These are phyloP conservation scores for Trichodelitschia bisporula DNA, from an alignment of 495 filamentous ascomycete species.

Conservation along the genomic window DNA sequence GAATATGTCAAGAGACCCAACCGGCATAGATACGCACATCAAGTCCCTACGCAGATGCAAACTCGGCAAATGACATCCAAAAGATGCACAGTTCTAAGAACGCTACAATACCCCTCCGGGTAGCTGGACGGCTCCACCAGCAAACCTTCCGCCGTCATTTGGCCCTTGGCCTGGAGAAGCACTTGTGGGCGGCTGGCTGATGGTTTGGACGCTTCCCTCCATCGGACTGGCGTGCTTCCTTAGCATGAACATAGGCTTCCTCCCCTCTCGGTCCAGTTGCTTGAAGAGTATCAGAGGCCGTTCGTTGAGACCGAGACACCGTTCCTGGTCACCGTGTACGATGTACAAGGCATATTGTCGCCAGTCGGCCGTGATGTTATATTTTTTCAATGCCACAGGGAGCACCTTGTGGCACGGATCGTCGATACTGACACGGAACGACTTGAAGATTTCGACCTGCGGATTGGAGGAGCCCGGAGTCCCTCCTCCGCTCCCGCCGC, in stretches of 20 bases:
- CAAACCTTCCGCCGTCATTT: too few relatives aligned
- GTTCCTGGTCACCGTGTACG: constrained; percentile 89
- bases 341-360: constrained; percentile 94
- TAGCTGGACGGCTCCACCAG: too few relatives aligned
- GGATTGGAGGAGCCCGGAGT: constrained; percentile 15
- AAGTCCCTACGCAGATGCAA: too few relatives aligned
- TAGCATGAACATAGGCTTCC: constrained; percentile 99
- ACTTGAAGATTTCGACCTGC: constrained; percentile 86
- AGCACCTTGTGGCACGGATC: constrained; percentile 95
- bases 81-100: constrained; percentile 3
- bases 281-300: constrained; percentile 91
- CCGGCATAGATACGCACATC: too few relatives aligned
- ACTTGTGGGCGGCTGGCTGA: background rate
- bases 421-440: constrained; percentile 89
- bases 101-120: constrained; percentile 5
- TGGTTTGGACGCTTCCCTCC: constrained; percentile 12
- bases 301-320: constrained; percentile 76
- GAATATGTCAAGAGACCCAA: too few relatives aligned
- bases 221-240: constrained; percentile 30
- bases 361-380: constrained; percentile 94
- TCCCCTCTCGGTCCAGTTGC: constrained; percentile 82
- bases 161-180: too few relatives aligned
- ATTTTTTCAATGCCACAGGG: constrained; percentile 85
- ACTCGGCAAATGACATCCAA: too few relatives aligned
- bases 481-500: background rate